Conservation (phyloP, 1,139 yeast genomes). For the Pichia sp. region DNA sequence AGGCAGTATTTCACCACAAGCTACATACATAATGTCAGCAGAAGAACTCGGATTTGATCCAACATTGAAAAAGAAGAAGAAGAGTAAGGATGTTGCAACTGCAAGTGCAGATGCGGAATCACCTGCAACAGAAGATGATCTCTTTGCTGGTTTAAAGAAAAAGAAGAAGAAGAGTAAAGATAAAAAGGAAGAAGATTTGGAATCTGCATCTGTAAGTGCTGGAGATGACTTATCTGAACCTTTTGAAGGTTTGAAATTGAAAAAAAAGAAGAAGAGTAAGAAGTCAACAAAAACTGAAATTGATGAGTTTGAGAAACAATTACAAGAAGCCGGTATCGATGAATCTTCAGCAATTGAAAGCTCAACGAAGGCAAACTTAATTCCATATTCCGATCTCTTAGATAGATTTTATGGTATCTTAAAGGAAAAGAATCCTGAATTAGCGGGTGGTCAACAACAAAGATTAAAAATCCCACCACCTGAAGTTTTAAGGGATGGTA, state of each 20-base stretch:
- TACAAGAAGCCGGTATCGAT: constrained; percentile 85
- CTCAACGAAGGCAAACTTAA: constrained; percentile 41
- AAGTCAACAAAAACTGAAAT: constrained; percentile 57
- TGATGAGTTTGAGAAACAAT: constrained; percentile 81
- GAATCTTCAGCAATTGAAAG: constrained; percentile 30
- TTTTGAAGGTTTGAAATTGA: constrained; percentile 68
- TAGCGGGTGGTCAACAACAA: constrained; percentile 93
- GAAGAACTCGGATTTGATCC: constrained; percentile 72
- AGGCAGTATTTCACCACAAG: too few species aligned
- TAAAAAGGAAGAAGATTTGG: constrained; percentile 31
- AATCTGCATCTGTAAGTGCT: constrained; percentile 31
- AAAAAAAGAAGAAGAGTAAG: constrained; percentile 66
- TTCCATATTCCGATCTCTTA: constrained; percentile 72
- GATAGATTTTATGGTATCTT: constrained; percentile 79
- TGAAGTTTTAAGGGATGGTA: constrained; percentile 92
- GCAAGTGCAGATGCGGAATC: constrained; percentile 28
- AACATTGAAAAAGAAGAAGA: constrained; percentile 80
- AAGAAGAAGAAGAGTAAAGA: constrained; percentile 41
- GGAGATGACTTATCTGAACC: constrained; percentile 55
- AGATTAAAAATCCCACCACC: constrained; percentile 98
- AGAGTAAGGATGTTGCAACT: constrained; percentile 41
- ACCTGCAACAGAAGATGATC: constrained; percentile 35
- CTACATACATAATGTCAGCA: constrained; percentile 29
- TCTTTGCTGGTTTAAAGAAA: constrained; percentile 50
- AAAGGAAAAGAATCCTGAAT: constrained; percentile 92